Evolutionary conservation across 106 monocot species (phyloP).

Genomic region (Allium fistulosum): DNA sequence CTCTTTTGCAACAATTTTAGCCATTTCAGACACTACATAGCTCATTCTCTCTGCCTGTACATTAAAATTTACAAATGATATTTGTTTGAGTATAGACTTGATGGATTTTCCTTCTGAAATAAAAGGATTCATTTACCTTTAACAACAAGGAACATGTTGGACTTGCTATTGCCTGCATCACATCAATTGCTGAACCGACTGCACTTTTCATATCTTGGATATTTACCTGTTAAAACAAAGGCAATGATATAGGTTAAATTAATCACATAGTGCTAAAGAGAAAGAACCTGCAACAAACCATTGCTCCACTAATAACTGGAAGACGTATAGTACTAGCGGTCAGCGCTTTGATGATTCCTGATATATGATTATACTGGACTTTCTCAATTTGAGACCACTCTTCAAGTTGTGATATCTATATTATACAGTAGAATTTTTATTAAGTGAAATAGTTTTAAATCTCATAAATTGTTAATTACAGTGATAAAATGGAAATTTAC

Average conservation of each 20-base stretch:
- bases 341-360: conserved; percentile 43
- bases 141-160: conserved; percentile 17
- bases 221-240: conserved; percentile 21
- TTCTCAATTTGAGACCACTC: conserved; percentile 44
- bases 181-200: conserved; percentile 24
- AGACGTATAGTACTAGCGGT: conserved; percentile 68
- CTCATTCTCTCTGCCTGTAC: conserved; percentile 35
- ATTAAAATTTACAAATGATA: too few relatives aligned
- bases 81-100: too few relatives aligned
- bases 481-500: conserved; percentile 16
- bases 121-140: conserved; percentile 10
- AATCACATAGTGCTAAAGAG: background rate
- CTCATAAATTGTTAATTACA: background rate
- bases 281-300: conserved; percentile 22
- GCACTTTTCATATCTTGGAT: conserved; percentile 27
- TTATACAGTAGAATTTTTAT: background rate
- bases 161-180: conserved; percentile 28
- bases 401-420: conserved; percentile 51
- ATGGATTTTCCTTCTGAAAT: background rate
- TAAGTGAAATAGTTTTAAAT: background rate
- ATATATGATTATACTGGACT: conserved; percentile 44
- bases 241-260: background rate
- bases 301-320: conserved; percentile 60
- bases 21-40: conserved; percentile 31
- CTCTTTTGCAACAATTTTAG: conserved; percentile 31